Percentiles rank a stretch among this genome's conserved stretches.
Evolutionary conservation across 139 green algal genomes (phyloP).

Genomic region (Raphidocelis subcapitata): DNA sequence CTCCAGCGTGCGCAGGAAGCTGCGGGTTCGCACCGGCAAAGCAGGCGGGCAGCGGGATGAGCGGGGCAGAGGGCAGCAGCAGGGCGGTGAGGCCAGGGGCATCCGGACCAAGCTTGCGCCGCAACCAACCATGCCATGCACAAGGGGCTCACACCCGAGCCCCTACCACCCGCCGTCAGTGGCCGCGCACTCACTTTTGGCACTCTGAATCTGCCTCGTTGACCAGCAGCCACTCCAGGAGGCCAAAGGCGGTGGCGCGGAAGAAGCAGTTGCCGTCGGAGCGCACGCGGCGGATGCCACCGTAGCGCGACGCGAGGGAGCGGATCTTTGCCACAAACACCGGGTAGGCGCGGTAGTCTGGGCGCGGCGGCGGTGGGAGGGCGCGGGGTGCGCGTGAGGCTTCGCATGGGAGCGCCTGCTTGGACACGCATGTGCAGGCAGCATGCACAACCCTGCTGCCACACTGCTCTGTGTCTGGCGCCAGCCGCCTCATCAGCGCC

Average conservation of each 20-base stretch:
- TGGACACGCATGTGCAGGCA: background rate
- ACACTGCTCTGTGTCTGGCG: no score
- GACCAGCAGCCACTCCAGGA: slow-evolving; percentile 71
- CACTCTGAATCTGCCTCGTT: slow-evolving; percentile 48
- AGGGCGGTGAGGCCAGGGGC: no score
- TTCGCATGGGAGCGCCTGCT: slow-evolving; percentile 14
- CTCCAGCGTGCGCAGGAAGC: slow-evolving; percentile 30
- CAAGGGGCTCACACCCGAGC: no score
- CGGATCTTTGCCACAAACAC: slow-evolving; percentile 79
- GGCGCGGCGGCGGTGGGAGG: background rate
- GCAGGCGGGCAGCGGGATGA: background rate
- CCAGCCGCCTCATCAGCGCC: no score
- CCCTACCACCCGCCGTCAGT: no score
- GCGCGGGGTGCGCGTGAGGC: background rate
- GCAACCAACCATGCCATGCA: no score
- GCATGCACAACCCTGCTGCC: background rate
- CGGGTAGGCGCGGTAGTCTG: slow-evolving; percentile 65
- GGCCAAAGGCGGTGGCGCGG: slow-evolving; percentile 72
- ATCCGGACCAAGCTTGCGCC: no score
- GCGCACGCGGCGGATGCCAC: slow-evolving; percentile 53
- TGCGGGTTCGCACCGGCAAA: slow-evolving; percentile 12
- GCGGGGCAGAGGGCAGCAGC: no score
- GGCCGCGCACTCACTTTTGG: slow-evolving; percentile 34
- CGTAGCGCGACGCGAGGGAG: slow-evolving; percentile 52
- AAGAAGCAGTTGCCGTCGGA: slow-evolving; percentile 86